phyloP scores from a whole-genome alignment of 208 protist species.

The Herpetomonas tarakana region DNA sequence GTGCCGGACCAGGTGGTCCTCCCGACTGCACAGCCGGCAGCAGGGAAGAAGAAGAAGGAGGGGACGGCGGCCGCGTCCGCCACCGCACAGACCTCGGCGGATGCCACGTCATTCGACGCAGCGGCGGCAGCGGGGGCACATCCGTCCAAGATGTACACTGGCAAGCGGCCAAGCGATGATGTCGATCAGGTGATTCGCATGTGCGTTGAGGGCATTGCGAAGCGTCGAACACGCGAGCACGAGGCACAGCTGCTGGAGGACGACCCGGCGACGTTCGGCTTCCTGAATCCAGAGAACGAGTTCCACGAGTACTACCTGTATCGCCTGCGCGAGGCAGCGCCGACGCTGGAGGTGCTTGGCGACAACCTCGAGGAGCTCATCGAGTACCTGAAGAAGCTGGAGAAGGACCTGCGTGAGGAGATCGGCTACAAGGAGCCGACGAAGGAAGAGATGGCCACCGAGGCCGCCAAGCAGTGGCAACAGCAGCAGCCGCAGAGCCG shows the following conservation, averaged over 20 bases:
- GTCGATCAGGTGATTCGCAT: conserved; percentile 63
- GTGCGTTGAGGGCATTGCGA: conserved; percentile 53
- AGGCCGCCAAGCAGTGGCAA: neutral
- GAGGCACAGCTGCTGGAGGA: conserved; percentile 75
- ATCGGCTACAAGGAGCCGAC: conserved; percentile 28
- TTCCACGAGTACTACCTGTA: conserved; percentile 89
- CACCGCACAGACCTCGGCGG: conserved; percentile 9
- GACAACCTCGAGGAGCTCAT: conserved; percentile 84
- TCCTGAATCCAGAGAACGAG: conserved; percentile 80
- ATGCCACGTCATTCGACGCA: neutral
- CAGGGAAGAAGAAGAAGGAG: conserved; percentile 5
- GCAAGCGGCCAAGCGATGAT: conserved; percentile 59
- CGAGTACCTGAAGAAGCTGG: conserved; percentile 57
- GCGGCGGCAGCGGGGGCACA: neutral
- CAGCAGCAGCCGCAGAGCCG: neutral
- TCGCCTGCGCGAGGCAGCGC: conserved; percentile 64
- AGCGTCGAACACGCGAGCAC: conserved; percentile 55
- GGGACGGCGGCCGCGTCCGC: conserved; percentile 10
- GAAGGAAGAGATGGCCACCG: conserved; percentile 4
- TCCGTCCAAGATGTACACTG: conserved; percentile 36
- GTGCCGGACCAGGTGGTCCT: conserved; percentile 9
- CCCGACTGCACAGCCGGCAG: neutral
- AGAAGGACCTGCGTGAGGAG: conserved; percentile 62
- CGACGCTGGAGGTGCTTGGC: conserved; percentile 79
- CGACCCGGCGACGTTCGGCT: conserved; percentile 69